Evolutionary conservation across 2,329 filamentous ascomycete genomes (phyloP).

Genomic region (Epichloe sibirici): DNA sequence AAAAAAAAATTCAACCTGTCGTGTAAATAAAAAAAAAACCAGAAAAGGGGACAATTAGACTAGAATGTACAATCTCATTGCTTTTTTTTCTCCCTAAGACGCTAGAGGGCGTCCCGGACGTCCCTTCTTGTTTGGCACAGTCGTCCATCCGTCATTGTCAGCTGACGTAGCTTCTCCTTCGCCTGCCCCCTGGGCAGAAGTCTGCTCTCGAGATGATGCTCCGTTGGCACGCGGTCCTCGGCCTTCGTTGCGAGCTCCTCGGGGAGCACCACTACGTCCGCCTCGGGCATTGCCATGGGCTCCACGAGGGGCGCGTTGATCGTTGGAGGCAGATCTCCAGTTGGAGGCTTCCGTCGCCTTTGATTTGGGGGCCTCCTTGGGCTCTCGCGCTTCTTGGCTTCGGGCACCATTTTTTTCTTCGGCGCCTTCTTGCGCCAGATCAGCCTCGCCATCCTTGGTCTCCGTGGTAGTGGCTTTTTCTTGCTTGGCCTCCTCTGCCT

Average conservation of each 20-base stretch:
- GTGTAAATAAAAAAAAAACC: not conserved
- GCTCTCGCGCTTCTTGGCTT: conserved; percentile 28
- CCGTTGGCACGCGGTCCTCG: conserved; percentile 38
- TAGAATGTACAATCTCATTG: conserved; percentile 23
- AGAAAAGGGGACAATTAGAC: not conserved
- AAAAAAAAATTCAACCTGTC: conserved; percentile 14
- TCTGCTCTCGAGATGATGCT: conserved; percentile 23
- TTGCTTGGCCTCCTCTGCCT: conserved; percentile 23
- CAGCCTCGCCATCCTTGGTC: conserved; percentile 18
- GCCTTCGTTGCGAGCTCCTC: conserved; percentile 31
- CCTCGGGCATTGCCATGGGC: conserved; percentile 30
- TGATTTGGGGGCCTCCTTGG: conserved; percentile 36
- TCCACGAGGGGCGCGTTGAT: conserved; percentile 32
- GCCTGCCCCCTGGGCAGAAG: conserved; percentile 20
- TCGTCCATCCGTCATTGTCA: conserved; percentile 55
- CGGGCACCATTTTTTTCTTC: conserved; percentile 37
- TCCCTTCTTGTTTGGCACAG: conserved; percentile 30
- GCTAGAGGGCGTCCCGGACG: conserved; percentile 21
- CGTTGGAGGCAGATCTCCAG: conserved; percentile 44
- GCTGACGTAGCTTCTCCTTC: conserved; percentile 21
- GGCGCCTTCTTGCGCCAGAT: conserved; percentile 5
- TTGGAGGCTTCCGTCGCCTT: conserved; percentile 45
- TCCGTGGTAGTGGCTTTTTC: conserved; percentile 21
- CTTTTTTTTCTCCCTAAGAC: conserved; percentile 14
- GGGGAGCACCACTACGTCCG: conserved; percentile 19